Percentiles rank a stretch among this genome's conserved stretches.
phyloP scores from a whole-genome alignment of 805 yeast genomes.

The Kuraishia piskuri region DNA sequence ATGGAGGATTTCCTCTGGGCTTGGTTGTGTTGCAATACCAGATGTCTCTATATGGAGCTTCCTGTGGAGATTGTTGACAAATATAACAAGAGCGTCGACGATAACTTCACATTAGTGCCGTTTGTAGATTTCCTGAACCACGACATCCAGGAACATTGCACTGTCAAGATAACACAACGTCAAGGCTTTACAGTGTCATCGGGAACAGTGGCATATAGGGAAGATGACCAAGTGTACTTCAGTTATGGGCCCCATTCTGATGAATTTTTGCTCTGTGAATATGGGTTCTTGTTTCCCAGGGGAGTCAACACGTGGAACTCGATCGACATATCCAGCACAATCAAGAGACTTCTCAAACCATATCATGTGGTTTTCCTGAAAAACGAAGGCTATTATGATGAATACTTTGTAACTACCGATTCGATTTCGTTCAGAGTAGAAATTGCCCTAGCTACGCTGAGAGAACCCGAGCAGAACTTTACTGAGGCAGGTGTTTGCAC shows the following conservation, averaged over 20 bases:
- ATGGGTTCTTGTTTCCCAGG: conserved; percentile 58
- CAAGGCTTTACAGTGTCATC: conserved; percentile 48
- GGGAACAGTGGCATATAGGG: conserved; percentile 17
- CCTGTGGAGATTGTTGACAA: conserved; percentile 26
- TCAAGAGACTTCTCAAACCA: conserved; percentile 26
- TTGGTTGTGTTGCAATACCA: conserved; percentile 85
- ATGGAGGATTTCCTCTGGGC: conserved; percentile 44
- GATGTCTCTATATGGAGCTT: conserved; percentile 76
- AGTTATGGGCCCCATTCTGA: conserved; percentile 88
- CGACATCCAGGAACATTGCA: conserved; percentile 40
- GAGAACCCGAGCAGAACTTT: conserved; percentile 18
- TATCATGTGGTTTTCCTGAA: conserved; percentile 37
- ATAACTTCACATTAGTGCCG: conserved; percentile 87
- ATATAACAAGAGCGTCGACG: conserved; percentile 34
- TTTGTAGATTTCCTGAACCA: conserved; percentile 86
- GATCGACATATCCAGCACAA: conserved; percentile 47
- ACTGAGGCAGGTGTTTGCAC: background rate
- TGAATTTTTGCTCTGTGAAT: conserved; percentile 74
- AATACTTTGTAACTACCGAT: conserved; percentile 51
- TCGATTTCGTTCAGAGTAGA: conserved; percentile 65
- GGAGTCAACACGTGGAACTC: conserved; percentile 56
- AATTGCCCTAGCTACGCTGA: conserved; percentile 60
- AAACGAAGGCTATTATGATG: conserved; percentile 54
- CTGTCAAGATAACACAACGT: conserved; percentile 30
- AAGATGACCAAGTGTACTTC: conserved; percentile 53